Evolutionary conservation across 768 basidiomycete species (phyloP).

Genomic region (Termitomyces sp.): DNA sequence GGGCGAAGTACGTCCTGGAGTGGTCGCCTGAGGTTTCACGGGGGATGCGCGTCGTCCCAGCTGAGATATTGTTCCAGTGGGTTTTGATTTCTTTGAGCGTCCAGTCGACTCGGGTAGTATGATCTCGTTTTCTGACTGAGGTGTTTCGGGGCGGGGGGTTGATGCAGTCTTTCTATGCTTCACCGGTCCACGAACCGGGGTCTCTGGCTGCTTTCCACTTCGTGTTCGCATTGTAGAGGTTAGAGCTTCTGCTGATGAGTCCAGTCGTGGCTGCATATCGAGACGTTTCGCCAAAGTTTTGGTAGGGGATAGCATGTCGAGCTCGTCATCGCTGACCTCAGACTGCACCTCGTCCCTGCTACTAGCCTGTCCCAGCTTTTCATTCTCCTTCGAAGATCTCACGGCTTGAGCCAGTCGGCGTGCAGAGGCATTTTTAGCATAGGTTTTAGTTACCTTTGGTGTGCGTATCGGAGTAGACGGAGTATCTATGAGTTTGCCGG

Average conservation of each 20-base stretch:
- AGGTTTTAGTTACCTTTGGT: constrained; percentile 12
- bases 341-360: constrained; percentile 2
- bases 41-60: background rate
- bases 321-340: constrained; percentile 22
- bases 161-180: background rate
- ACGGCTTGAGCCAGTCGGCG: background rate
- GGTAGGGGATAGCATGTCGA: constrained; percentile 22
- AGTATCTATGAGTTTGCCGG: background rate
- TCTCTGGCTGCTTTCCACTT: constrained; percentile 6
- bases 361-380: background rate
- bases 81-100: background rate
- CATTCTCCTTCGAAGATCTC: constrained; percentile 11
- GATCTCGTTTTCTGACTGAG: background rate
- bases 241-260: background rate
- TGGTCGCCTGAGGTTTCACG: background rate
- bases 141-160: background rate
- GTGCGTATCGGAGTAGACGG: constrained; percentile 9
- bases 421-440: constrained; percentile 8
- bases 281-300: constrained; percentile 3
- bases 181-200: background rate
- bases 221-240: background rate
- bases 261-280: background rate
- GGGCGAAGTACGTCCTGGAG: constrained; percentile 4
- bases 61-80: background rate
- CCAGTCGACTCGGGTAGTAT: background rate